Evolutionary conservation across 306 rosid species (phyloP).

Genomic region (Ammopiptanthus mongolicus): DNA sequence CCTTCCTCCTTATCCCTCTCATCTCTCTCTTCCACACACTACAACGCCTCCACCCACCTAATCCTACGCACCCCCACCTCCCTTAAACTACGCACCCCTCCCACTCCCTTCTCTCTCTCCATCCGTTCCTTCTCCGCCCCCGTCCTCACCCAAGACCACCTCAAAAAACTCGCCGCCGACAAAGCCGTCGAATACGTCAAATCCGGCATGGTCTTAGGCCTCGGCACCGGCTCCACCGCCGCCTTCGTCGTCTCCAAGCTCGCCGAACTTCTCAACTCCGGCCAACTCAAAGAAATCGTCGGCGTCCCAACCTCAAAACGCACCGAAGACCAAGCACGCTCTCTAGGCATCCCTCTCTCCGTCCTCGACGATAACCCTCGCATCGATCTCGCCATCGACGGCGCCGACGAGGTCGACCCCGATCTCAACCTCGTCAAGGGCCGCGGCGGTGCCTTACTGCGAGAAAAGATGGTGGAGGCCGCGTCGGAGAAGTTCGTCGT

Average conservation of each 20-base stretch:
- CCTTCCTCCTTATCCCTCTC: constrained; percentile 65
- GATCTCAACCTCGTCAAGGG: constrained; percentile 71
- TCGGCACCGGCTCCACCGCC: constrained; percentile 90
- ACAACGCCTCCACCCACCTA: constrained; percentile 42
- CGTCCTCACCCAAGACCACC: constrained; percentile 82
- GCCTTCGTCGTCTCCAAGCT: constrained; percentile 84
- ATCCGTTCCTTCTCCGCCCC: constrained; percentile 33
- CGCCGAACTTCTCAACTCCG: constrained; percentile 55
- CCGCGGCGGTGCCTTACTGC: constrained; percentile 69
- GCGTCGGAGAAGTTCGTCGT: constrained; percentile 74
- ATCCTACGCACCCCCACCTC: constrained; percentile 40
- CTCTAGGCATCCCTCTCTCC: constrained; percentile 73
- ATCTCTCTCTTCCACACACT: constrained; percentile 42
- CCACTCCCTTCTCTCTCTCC: neutral
- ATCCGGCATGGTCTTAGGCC: constrained; percentile 84
- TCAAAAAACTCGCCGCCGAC: constrained; percentile 79
- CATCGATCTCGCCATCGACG: constrained; percentile 77
- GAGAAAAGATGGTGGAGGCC: constrained; percentile 88
- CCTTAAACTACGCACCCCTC: constrained; percentile 38
- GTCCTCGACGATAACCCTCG: constrained; percentile 66
- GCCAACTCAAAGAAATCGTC: constrained; percentile 53
- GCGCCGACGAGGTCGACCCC: constrained; percentile 87
- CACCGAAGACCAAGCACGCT: constrained; percentile 81
- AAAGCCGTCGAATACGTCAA: constrained; percentile 78
- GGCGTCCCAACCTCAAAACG: constrained; percentile 84